Conservation (phyloP, 768 basidiomycete genomes). For the Dacryopinax primogenitus region DNA sequence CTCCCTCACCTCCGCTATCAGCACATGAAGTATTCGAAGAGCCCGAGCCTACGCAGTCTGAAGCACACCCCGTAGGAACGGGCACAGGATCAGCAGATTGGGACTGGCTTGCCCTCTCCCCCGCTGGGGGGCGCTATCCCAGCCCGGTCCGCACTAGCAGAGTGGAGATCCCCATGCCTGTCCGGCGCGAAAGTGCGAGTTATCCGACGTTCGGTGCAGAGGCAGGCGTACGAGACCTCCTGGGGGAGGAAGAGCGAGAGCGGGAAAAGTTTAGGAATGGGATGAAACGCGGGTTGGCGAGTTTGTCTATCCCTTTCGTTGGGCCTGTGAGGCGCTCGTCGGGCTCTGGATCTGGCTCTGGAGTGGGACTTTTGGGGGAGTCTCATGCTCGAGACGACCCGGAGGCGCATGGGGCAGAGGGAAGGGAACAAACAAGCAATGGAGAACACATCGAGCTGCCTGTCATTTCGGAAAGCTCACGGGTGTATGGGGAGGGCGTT, state of each 20-base stretch:
- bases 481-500: not conserved
- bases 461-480: not conserved
- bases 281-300: not conserved
- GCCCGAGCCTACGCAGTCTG: not conserved
- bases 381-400: too few species aligned
- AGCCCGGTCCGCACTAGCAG: not conserved
- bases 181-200: not conserved
- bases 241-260: not conserved
- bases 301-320: not conserved
- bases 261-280: not conserved
- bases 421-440: not conserved
- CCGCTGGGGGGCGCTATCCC: not conserved
- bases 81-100: not conserved
- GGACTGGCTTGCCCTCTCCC: not conserved
- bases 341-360: too few species aligned
- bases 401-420: not conserved
- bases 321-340: not conserved
- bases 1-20: too few species aligned
- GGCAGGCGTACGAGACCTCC: not conserved
- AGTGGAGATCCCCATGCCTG: conserved; percentile 5
- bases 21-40: not conserved
- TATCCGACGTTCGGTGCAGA: not conserved
- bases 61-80: not conserved
- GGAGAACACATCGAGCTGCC: not conserved
- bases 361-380: too few species aligned